These are phyloP conservation scores for Alternaria novae-zelandiae DNA, from an alignment of 2,329 filamentous ascomycete species.

Conservation along the genomic window DNA sequence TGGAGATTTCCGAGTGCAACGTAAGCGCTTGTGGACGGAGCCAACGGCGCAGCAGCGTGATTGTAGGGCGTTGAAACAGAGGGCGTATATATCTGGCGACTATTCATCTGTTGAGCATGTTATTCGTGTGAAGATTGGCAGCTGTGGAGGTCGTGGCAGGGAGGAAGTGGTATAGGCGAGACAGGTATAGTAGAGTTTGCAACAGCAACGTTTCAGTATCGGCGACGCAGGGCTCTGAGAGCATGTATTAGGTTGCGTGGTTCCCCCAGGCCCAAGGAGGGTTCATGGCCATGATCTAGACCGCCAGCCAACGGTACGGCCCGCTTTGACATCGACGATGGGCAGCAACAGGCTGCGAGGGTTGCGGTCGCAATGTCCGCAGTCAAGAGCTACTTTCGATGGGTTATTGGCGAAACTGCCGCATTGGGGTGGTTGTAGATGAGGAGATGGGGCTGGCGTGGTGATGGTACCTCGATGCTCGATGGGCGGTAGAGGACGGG, in stretches of 20 bases:
- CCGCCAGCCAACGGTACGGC: constrained; percentile 12
- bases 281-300: constrained; percentile 11
- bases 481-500: background rate
- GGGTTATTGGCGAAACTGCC: constrained; percentile 2
- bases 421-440: background rate
- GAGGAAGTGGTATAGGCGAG: background rate
- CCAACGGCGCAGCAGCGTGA: background rate
- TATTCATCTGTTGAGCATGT: background rate
- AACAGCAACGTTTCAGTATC: background rate
- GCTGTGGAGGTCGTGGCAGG: background rate
- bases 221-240: background rate
- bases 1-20: background rate
- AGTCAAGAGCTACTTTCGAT: constrained; percentile 3
- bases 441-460: background rate
- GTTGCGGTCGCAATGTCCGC: constrained; percentile 9
- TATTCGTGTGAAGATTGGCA: background rate
- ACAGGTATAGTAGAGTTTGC: background rate
- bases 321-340: constrained; percentile 7
- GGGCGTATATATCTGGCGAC: background rate
- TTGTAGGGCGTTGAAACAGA: background rate
- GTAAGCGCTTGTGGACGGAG: constrained; percentile 2
- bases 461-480: background rate
- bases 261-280: background rate
- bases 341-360: constrained; percentile 8
- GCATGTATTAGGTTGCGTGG: background rate